These are phyloP conservation scores for Holtermannia corniformis DNA, from an alignment of 768 basidiomycete genomes.

Conservation along the genomic window DNA sequence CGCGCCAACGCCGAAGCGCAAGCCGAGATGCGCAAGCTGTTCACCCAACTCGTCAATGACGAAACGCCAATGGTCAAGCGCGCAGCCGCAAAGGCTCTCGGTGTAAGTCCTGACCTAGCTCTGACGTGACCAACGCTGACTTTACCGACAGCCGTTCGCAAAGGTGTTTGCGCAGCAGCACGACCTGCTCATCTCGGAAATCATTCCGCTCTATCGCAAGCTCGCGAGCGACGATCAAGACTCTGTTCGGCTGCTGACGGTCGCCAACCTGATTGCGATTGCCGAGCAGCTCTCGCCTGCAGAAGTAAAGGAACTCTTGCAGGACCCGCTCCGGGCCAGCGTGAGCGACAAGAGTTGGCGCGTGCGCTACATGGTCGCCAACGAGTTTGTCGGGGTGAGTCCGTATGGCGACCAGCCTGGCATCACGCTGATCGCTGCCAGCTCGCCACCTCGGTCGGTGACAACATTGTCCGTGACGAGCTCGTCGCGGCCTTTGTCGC, in stretches of 20 bases:
- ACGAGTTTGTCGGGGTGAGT: conserved; percentile 85
- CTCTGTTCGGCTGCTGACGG: conserved; percentile 87
- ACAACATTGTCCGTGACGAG: conserved; percentile 85
- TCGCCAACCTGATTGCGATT: conserved; percentile 89
- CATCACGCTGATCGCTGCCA: conserved; percentile 43
- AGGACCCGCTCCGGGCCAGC: conserved; percentile 77
- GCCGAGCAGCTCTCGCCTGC: conserved; percentile 69
- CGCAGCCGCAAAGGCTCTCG: conserved; percentile 92
- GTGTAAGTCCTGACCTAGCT: conserved; percentile 54
- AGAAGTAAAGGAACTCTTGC: conserved; percentile 84
- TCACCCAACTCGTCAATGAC: conserved; percentile 69
- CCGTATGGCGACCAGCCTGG: not conserved
- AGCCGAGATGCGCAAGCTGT: conserved; percentile 78
- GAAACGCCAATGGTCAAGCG: conserved; percentile 98
- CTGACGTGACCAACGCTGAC: conserved; percentile 4
- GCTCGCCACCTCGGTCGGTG: conserved; percentile 83
- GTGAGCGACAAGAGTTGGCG: conserved; percentile 97
- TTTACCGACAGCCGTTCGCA: conserved; percentile 55
- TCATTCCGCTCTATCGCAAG: conserved; percentile 82
- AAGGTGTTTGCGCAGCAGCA: conserved; percentile 60
- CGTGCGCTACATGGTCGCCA: conserved; percentile 96
- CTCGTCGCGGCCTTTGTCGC: conserved; percentile 86
- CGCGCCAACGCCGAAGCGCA: conserved; percentile 43
- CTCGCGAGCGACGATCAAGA: conserved; percentile 96
- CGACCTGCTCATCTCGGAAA: conserved; percentile 71